Conservation (phyloP, 2,329 filamentous ascomycete species). For the Gremmenia infestans region DNA sequence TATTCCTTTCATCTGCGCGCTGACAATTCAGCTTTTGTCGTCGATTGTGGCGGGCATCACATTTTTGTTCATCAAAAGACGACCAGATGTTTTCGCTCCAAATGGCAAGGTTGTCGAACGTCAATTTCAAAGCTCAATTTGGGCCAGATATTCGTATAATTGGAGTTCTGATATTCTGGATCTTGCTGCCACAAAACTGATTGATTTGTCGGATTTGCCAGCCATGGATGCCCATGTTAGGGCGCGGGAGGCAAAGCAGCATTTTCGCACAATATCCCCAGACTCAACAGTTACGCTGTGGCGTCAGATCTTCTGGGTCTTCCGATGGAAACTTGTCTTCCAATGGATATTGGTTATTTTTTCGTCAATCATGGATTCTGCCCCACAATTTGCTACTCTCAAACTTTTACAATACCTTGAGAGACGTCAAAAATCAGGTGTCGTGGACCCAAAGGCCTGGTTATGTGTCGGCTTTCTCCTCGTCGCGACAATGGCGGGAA, state of each 20-base stretch:
- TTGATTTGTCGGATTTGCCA: slow-evolving; percentile 54
- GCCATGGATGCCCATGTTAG: slow-evolving; percentile 48
- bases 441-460: slow-evolving; percentile 14
- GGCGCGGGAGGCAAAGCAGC: slow-evolving; percentile 42
- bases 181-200: slow-evolving; percentile 50
- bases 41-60: slow-evolving; percentile 1
- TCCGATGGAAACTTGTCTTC: slow-evolving; percentile 36
- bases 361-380: slow-evolving; percentile 13
- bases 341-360: slow-evolving; percentile 2
- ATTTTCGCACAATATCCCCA: slow-evolving; percentile 44
- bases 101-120: slow-evolving; percentile 44
- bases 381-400: slow-evolving; percentile 17
- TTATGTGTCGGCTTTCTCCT: not conserved
- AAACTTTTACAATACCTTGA: slow-evolving; percentile 22
- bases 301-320: slow-evolving; percentile 50
- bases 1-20: no score
- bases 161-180: slow-evolving; percentile 55
- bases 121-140: slow-evolving; percentile 55
- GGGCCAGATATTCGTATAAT: slow-evolving; percentile 57
- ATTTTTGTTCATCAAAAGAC: slow-evolving; percentile 46
- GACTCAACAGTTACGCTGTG: slow-evolving; percentile 46
- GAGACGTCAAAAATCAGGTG: slow-evolving; percentile 11
- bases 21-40: no score
- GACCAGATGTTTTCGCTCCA: slow-evolving; percentile 59
- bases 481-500: slow-evolving; percentile 4